These are phyloP conservation scores for Auriscalpium vulgare DNA, from an alignment of 768 basidiomycete species.

Conservation along the genomic window DNA sequence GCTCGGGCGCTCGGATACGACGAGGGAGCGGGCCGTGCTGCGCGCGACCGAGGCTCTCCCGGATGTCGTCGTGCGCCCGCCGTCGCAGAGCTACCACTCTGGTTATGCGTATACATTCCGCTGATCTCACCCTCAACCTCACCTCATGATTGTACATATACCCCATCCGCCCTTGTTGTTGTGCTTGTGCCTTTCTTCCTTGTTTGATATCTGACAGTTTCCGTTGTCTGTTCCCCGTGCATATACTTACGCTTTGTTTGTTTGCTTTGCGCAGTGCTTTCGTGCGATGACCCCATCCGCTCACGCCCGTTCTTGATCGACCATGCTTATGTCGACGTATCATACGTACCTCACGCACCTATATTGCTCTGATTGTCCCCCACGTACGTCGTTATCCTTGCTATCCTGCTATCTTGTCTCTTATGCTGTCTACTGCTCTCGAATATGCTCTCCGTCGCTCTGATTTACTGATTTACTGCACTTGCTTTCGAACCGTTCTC, in stretches of 20 bases:
- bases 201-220: background rate
- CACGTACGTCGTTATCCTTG: background rate
- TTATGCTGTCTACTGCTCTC: background rate
- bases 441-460: background rate
- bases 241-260: background rate
- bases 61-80: constrained; percentile 53
- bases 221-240: background rate
- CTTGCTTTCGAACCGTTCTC: background rate
- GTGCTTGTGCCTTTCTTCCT: background rate
- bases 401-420: background rate
- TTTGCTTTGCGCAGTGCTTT: background rate
- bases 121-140: background rate
- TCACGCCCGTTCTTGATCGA: background rate
- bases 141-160: background rate
- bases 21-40: constrained; percentile 49
- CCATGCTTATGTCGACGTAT: background rate
- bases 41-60: constrained; percentile 50
- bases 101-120: background rate
- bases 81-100: constrained; percentile 16
- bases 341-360: too few species aligned
- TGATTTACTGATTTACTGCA: background rate
- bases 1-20: constrained; percentile 55
- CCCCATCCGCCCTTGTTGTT: background rate
- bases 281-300: background rate
- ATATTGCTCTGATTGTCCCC: background rate